These are phyloP conservation scores for Rhizopogon vinicolor DNA, from an alignment of 768 basidiomycete genomes.

Conservation along the genomic window DNA sequence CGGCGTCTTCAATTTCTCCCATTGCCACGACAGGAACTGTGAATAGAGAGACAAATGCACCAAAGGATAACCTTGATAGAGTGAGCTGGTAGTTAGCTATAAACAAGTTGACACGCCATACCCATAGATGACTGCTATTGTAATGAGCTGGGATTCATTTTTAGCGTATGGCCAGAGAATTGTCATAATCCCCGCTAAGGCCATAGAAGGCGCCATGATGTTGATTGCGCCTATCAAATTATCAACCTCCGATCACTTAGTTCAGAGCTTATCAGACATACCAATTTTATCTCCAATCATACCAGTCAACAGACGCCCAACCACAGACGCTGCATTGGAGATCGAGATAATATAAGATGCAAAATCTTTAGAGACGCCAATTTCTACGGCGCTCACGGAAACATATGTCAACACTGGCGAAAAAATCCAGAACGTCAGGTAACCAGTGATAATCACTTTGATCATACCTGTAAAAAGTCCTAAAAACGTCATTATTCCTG, in stretches of 20 bases:
- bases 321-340: slow-evolving; percentile 59
- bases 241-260: background rate
- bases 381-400: slow-evolving; percentile 46
- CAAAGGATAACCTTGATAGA: slow-evolving; percentile 47
- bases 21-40: slow-evolving; percentile 55
- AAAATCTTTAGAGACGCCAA: slow-evolving; percentile 46
- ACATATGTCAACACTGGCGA: slow-evolving; percentile 62
- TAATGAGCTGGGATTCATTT: slow-evolving; percentile 40
- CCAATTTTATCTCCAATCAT: slow-evolving; percentile 50
- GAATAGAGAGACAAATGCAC: slow-evolving; percentile 56
- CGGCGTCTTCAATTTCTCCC: slow-evolving; percentile 57
- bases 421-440: slow-evolving; percentile 1
- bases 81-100: background rate
- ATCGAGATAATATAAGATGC: slow-evolving; percentile 65
- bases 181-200: slow-evolving; percentile 52
- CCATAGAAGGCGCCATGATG: slow-evolving; percentile 60
- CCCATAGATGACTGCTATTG: slow-evolving; percentile 62
- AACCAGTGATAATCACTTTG: background rate
- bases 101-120: slow-evolving; percentile 22
- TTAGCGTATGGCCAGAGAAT: slow-evolving; percentile 67
- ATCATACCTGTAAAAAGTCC: slow-evolving; percentile 62
- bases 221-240: slow-evolving; percentile 54
- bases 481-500: slow-evolving; percentile 54
- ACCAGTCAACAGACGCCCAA: slow-evolving; percentile 57
- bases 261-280: slow-evolving; percentile 15